A percentile compares a stretch with the other conserved stretches of the same genome.
Evolutionary conservation across 345 rosid genomes (phyloP).

Genomic region (Nephelium lappaceum): DNA sequence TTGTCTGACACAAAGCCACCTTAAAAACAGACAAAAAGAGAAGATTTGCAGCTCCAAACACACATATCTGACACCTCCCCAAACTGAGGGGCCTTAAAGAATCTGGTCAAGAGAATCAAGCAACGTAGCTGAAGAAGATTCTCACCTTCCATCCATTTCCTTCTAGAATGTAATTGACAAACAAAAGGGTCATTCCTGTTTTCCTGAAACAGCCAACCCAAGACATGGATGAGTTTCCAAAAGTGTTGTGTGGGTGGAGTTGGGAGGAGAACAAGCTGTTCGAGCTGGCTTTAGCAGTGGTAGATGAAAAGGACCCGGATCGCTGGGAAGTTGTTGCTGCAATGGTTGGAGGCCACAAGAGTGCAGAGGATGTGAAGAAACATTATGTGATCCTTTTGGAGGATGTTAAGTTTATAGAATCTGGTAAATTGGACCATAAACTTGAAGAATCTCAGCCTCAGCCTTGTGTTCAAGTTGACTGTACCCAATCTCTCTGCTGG

Average conservation of each 20-base stretch:
- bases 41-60: constrained; percentile 24
- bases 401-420: constrained; percentile 65
- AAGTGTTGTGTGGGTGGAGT: constrained; percentile 55
- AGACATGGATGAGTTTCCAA: constrained; percentile 40
- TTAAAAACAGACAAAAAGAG: constrained; percentile 20
- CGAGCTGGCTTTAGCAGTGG: constrained; percentile 70
- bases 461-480: constrained; percentile 43
- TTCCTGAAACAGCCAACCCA: constrained; percentile 7
- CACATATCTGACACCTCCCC: constrained; percentile 33
- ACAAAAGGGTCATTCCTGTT: constrained; percentile 12
- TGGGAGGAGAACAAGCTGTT: constrained; percentile 84
- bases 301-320: constrained; percentile 57
- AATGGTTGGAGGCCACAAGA: constrained; percentile 66
- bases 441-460: constrained; percentile 38
- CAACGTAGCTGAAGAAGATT: constrained; percentile 23
- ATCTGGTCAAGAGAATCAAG: constrained; percentile 36
- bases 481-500: constrained; percentile 42
- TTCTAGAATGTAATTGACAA: constrained; percentile 32
- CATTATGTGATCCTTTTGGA: constrained; percentile 63
- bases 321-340: constrained; percentile 68
- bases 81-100: constrained; percentile 26
- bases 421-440: constrained; percentile 57
- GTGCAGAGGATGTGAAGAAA: constrained; percentile 58
- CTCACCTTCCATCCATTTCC: neutral
- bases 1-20: constrained; percentile 22